Percentiles rank a stretch among this genome's conserved stretches.
Evolutionary conservation across 2,329 filamentous ascomycete species (phyloP).

Genomic region (Pyrenophora tritici-repentis): DNA sequence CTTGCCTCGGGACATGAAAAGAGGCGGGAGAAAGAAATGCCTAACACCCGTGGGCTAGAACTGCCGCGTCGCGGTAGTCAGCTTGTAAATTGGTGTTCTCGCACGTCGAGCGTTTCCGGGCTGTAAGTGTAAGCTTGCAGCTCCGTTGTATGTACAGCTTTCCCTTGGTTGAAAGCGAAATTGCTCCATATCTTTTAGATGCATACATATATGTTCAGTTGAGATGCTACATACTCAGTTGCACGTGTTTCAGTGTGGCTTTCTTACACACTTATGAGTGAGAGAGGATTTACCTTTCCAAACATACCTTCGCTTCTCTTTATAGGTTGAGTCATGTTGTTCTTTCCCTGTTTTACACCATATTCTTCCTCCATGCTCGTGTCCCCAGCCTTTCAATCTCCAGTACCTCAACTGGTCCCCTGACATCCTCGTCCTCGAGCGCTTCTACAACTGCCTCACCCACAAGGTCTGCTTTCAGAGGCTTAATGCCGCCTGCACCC

Average conservation of each 20-base stretch:
- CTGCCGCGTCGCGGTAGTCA: neutral
- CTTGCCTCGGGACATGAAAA: too few species aligned
- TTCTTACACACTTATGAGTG: too few species aligned
- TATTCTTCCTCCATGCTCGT: constrained; percentile 84
- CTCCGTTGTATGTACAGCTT: too few species aligned
- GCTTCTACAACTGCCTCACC: constrained; percentile 90
- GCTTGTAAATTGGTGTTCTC: neutral
- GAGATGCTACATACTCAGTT: too few species aligned
- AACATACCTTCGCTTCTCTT: neutral
- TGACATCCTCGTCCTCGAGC: constrained; percentile 71
- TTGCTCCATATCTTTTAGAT: neutral
- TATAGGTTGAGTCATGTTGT: too few species aligned
- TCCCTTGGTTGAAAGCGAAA: too few species aligned
- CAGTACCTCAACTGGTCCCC: constrained; percentile 76
- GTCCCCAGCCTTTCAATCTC: constrained; percentile 82
- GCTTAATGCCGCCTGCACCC: constrained; percentile 83
- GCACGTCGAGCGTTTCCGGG: neutral
- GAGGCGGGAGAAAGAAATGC: constrained; percentile 16
- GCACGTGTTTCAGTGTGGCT: too few species aligned
- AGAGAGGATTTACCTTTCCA: neutral
- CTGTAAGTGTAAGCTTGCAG: too few species aligned
- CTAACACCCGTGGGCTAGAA: constrained; percentile 11
- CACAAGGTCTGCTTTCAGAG: constrained; percentile 83
- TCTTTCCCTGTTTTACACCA: constrained; percentile 63
- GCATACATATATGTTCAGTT: neutral